phyloP scores from a whole-genome alignment of 257 asterid species.

The Nicotiana knightiana region DNA sequence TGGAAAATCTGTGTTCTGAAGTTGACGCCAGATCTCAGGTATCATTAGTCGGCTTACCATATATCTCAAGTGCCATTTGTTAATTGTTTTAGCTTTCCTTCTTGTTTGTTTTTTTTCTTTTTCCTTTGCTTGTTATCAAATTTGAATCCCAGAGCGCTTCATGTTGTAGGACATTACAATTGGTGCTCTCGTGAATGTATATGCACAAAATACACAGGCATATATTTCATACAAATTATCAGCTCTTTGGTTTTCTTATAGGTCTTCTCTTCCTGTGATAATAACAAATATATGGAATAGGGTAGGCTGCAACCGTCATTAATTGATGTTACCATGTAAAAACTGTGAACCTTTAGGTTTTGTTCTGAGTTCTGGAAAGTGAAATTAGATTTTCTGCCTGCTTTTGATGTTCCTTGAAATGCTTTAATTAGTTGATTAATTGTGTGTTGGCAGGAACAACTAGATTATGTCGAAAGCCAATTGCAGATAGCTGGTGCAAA shows the following conservation, averaged over 20 bases:
- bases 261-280: background rate
- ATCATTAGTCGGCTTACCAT: background rate
- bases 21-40: conserved; percentile 19
- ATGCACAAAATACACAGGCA: background rate
- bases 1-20: conserved; percentile 17
- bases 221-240: background rate
- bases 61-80: background rate
- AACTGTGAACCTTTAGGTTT: background rate
- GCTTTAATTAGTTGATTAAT: background rate
- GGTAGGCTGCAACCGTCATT: background rate
- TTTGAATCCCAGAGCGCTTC: background rate
- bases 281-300: background rate
- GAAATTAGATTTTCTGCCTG: background rate
- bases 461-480: conserved; percentile 20
- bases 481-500: conserved; percentile 15
- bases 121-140: background rate
- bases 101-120: background rate
- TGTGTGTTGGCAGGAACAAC: conserved; percentile 15
- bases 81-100: background rate
- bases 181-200: background rate
- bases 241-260: background rate
- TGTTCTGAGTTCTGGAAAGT: background rate
- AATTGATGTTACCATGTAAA: background rate
- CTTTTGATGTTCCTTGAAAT: background rate
- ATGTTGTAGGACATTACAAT: background rate